Conservation (phyloP, 2,329 filamentous ascomycete species). For the Diaporthe amygdali region DNA sequence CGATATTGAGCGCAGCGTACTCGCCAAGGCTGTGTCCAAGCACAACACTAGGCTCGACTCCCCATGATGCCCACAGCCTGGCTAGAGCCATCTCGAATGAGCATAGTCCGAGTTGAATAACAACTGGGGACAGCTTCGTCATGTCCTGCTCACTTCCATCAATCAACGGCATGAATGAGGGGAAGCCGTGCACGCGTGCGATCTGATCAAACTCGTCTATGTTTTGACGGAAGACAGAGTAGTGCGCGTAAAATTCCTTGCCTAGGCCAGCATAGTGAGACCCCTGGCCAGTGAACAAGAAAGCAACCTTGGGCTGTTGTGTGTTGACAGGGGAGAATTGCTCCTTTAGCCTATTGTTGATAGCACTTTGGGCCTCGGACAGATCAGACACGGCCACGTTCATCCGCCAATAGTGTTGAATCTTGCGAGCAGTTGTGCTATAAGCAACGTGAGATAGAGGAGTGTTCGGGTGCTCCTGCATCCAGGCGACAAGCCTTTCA, state of each 20-base stretch:
- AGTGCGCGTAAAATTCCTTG: conserved; percentile 53
- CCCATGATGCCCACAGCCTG: conserved; percentile 61
- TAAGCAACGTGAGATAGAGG: conserved; percentile 66
- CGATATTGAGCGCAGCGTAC: conserved; percentile 72
- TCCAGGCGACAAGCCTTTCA: conserved; percentile 57
- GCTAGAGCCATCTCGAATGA: conserved; percentile 64
- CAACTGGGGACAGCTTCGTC: conserved; percentile 51
- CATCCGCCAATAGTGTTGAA: conserved; percentile 64
- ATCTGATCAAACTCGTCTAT: conserved; percentile 64
- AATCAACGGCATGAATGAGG: conserved; percentile 60
- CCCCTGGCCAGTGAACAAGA: conserved; percentile 64
- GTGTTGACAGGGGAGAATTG: conserved; percentile 48
- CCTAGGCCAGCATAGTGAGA: conserved; percentile 58
- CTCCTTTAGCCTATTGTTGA: conserved; percentile 47
- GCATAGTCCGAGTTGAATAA: conserved; percentile 59
- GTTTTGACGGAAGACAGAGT: conserved; percentile 53
- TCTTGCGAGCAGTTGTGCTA: conserved; percentile 69
- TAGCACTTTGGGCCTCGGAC: conserved; percentile 46
- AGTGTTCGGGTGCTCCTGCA: conserved; percentile 56
- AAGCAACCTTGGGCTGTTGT: conserved; percentile 53
- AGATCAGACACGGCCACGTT: conserved; percentile 49
- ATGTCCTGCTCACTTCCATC: conserved; percentile 50
- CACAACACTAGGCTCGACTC: conserved; percentile 52
- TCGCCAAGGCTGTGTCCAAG: conserved; percentile 70
- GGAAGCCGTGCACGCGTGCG: conserved; percentile 55